Conservation (phyloP, 257 asterid genomes). For the Osmanthus fragrans region DNA sequence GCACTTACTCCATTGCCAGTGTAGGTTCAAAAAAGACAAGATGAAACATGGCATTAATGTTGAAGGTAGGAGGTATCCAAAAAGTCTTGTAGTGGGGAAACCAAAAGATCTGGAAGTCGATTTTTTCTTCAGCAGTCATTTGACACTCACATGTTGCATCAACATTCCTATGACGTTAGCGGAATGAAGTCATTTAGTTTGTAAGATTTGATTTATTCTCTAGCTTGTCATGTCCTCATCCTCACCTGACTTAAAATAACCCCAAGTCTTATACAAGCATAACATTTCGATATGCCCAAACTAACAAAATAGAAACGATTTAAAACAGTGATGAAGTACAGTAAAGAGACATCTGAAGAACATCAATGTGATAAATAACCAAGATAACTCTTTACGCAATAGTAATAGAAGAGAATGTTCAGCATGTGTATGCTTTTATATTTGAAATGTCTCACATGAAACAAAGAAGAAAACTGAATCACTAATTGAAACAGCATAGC, state of each 20-base stretch:
- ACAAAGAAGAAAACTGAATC: background rate
- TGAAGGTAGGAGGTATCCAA: too few relatives aligned
- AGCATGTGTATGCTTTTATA: too few relatives aligned
- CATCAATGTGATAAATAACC: slow-evolving; percentile 8
- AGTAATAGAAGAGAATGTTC: too few relatives aligned
- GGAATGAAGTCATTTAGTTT: background rate
- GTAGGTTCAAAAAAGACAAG: too few relatives aligned
- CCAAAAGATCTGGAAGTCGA: too few relatives aligned
- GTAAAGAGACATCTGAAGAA: slow-evolving; percentile 1
- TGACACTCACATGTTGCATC: too few relatives aligned
- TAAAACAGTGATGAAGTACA: background rate
- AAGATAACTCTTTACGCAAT: too few relatives aligned
- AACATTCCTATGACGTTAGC: too few relatives aligned
- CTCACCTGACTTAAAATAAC: background rate
- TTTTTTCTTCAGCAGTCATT: too few relatives aligned
- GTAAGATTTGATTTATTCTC: background rate
- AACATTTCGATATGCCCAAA: background rate
- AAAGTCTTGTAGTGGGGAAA: too few relatives aligned
- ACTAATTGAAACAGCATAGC: slow-evolving; percentile 5
- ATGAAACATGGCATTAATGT: too few relatives aligned
- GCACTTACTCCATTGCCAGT: background rate
- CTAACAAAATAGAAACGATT: background rate
- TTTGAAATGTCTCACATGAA: background rate
- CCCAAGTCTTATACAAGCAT: background rate
- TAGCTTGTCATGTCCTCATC: background rate